phyloP scores from a whole-genome alignment of 2,329 filamentous ascomycete genomes.

The Davidsoniella neocaledoniae region DNA sequence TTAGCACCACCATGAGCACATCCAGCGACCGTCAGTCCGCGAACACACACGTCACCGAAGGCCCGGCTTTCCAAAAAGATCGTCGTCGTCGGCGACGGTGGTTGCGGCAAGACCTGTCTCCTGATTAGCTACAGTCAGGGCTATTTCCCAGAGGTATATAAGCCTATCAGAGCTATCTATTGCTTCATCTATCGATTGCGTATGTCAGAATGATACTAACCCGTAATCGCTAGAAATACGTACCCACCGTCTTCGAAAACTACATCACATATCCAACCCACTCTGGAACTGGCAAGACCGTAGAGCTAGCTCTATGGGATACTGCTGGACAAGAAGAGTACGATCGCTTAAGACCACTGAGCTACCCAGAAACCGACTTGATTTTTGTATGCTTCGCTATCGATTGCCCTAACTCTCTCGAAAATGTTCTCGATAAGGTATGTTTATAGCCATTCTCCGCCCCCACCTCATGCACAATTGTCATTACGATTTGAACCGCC shows the following conservation, averaged over 20 bases:
- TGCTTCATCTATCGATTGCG: not conserved
- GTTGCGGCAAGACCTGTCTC: slow-evolving; percentile 95
- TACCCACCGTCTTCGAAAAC: slow-evolving; percentile 97
- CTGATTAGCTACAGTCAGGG: slow-evolving; percentile 98
- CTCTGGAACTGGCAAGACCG: slow-evolving; percentile 72
- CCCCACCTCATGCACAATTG: not conserved
- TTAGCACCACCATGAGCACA: slow-evolving; percentile 67
- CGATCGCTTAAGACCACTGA: slow-evolving; percentile 84
- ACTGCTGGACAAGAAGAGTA: slow-evolving; percentile 98
- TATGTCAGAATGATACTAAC: not conserved
- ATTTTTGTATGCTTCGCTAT: slow-evolving; percentile 99
- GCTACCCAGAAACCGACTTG: slow-evolving; percentile 93
- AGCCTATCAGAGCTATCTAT: not conserved
- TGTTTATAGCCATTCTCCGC: slow-evolving; percentile 14
- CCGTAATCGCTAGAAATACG: slow-evolving; percentile 67
- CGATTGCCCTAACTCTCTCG: slow-evolving; percentile 92
- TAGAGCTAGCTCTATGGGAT: slow-evolving; percentile 95
- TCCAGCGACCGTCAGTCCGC: slow-evolving; percentile 62
- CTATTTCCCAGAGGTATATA: slow-evolving; percentile 68
- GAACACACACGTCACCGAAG: slow-evolving; percentile 74
- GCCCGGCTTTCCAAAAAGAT: slow-evolving; percentile 97
- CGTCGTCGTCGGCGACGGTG: slow-evolving; percentile 88
- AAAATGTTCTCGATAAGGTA: slow-evolving; percentile 99
- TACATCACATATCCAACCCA: slow-evolving; percentile 97
- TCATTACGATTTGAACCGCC: not conserved